Evolutionary conservation across 2,329 filamentous ascomycete species (phyloP).

Genomic region (Fusarium tanahbumbuense): DNA sequence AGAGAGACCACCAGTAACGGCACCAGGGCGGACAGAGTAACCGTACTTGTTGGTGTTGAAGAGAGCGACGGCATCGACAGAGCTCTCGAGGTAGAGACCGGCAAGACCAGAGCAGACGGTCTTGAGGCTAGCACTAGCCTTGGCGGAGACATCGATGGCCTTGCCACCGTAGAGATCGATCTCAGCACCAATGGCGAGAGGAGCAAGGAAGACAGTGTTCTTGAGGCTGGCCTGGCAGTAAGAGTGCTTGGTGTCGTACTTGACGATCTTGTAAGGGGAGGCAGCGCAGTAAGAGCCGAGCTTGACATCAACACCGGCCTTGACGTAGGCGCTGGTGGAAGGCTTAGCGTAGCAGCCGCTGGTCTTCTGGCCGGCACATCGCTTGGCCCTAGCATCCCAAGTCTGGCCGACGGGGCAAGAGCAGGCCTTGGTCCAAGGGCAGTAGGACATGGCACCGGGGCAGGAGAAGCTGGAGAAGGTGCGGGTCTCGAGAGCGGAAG

Average conservation of each 20-base stretch:
- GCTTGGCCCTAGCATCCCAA: constrained; percentile 48
- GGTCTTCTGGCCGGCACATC: constrained; percentile 46
- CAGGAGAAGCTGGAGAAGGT: constrained; percentile 46
- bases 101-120: constrained; percentile 48
- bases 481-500: constrained; percentile 39
- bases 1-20: constrained; percentile 45
- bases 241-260: constrained; percentile 50
- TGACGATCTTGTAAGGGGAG: constrained; percentile 52
- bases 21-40: constrained; percentile 43
- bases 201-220: constrained; percentile 52
- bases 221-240: constrained; percentile 52
- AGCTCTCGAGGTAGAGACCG: constrained; percentile 50
- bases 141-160: constrained; percentile 41
- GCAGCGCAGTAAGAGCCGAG: constrained; percentile 51
- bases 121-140: constrained; percentile 50
- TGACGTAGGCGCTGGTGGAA: constrained; percentile 39
- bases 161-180: constrained; percentile 43
- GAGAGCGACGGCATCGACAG: constrained; percentile 50
- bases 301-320: constrained; percentile 39
- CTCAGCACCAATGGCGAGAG: constrained; percentile 45
- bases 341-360: constrained; percentile 52
- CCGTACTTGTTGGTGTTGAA: constrained; percentile 54
- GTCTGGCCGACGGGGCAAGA: constrained; percentile 57
- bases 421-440: constrained; percentile 56
- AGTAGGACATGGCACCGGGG: constrained; percentile 52